A percentile compares a stretch with the other conserved stretches of the same genome.
Evolutionary conservation across 179 eudicot genomes (phyloP).

Genomic region (Nepenthes alata): DNA sequence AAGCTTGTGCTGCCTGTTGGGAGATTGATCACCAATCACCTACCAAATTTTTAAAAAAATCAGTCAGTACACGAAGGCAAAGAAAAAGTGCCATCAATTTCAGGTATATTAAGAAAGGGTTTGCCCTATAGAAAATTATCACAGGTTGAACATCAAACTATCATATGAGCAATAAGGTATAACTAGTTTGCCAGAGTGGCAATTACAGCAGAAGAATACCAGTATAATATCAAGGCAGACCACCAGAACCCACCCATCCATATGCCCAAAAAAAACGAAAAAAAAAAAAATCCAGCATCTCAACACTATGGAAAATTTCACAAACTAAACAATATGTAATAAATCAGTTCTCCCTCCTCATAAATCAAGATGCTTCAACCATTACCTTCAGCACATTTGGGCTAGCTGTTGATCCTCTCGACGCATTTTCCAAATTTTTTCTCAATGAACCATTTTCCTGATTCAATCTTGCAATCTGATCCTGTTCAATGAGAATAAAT

Average conservation of each 20-base stretch:
- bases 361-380: neutral
- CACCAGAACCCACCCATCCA: no score
- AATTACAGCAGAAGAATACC: no score
- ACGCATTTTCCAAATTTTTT: constrained; percentile 40
- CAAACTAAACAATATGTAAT: no score
- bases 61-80: no score
- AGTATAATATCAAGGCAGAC: no score
- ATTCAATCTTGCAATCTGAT: constrained; percentile 43
- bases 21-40: no score
- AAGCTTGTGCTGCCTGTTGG: no score
- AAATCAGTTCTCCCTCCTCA: neutral
- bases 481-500: constrained; percentile 32
- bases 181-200: no score
- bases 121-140: neutral
- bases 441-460: constrained; percentile 70
- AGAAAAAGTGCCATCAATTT: no score
- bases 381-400: constrained; percentile 44
- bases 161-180: neutral
- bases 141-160: neutral
- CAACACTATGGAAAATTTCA: no score
- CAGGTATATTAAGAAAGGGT: neutral
- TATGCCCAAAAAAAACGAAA: no score
- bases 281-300: no score
- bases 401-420: constrained; percentile 27
- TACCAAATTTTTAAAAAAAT: neutral